A percentile compares a stretch with the other conserved stretches of the same genome.
These are phyloP conservation scores for Xylaria sp. DNA, from an alignment of 2,329 filamentous ascomycete genomes.

Conservation along the genomic window DNA sequence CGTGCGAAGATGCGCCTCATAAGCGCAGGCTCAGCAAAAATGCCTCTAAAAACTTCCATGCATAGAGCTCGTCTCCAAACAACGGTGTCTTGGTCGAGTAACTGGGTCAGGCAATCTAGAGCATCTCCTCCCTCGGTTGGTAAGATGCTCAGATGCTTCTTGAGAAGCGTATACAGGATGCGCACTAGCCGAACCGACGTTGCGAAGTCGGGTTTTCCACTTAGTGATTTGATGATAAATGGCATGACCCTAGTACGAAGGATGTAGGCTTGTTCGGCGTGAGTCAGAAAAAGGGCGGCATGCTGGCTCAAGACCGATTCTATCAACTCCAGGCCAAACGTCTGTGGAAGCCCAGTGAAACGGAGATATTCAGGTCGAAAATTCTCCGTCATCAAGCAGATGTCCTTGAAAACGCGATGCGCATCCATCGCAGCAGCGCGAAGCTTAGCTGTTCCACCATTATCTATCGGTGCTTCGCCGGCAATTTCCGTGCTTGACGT, in stretches of 20 bases:
- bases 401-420: conserved; percentile 84
- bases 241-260: conserved; percentile 81
- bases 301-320: conserved; percentile 90
- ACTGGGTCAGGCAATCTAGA: conserved; percentile 79
- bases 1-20: conserved; percentile 79
- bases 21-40: conserved; percentile 81
- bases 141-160: conserved; percentile 76
- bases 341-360: conserved; percentile 77
- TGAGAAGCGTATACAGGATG: conserved; percentile 81
- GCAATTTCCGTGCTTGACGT: conserved; percentile 60
- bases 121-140: conserved; percentile 82
- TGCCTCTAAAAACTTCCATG: conserved; percentile 86
- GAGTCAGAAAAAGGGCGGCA: conserved; percentile 75
- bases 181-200: conserved; percentile 82
- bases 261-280: conserved; percentile 81
- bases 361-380: conserved; percentile 82
- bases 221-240: conserved; percentile 77
- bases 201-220: conserved; percentile 79
- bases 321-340: conserved; percentile 88
- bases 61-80: conserved; percentile 88
- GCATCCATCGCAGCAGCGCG: conserved; percentile 83
- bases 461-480: conserved; percentile 70
- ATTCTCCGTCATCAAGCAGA: conserved; percentile 86
- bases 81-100: conserved; percentile 84
- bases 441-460: conserved; percentile 66